Conservation (phyloP, 2,329 filamentous ascomycete species). For the Exophiala oligosperma region DNA sequence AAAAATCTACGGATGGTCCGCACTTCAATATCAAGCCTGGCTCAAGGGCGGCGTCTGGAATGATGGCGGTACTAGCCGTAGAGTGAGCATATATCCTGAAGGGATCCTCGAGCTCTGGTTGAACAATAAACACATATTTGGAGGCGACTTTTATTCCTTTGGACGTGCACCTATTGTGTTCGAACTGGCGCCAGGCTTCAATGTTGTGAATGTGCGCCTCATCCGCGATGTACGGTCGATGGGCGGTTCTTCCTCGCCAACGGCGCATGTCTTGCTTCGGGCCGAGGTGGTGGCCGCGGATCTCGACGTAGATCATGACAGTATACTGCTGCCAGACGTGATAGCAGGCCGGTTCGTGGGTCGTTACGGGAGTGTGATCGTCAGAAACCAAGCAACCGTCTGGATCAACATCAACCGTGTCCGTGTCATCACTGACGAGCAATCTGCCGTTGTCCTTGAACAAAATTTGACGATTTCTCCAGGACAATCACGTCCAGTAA, state of each 20-base stretch:
- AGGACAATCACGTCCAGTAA: slow-evolving; percentile 39
- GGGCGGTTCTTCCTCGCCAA: slow-evolving; percentile 52
- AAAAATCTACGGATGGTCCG: slow-evolving; percentile 59
- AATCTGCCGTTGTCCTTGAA: slow-evolving; percentile 1
- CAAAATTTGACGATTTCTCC: slow-evolving; percentile 16
- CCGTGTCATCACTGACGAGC: background rate
- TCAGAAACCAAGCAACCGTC: slow-evolving; percentile 17
- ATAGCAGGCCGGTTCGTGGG: slow-evolving; percentile 49
- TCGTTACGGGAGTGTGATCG: slow-evolving; percentile 35
- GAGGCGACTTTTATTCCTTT: slow-evolving; percentile 58
- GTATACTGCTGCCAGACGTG: slow-evolving; percentile 53
- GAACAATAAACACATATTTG: slow-evolving; percentile 54
- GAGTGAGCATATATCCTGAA: slow-evolving; percentile 48
- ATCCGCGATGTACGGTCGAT: slow-evolving; percentile 58
- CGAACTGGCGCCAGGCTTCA: slow-evolving; percentile 49
- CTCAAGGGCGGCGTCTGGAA: slow-evolving; percentile 44
- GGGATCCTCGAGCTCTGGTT: slow-evolving; percentile 55
- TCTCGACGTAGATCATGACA: slow-evolving; percentile 35
- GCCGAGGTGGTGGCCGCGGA: slow-evolving; percentile 31
- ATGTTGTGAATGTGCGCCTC: slow-evolving; percentile 54
- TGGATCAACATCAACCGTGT: slow-evolving; percentile 16
- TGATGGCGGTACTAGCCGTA: slow-evolving; percentile 18
- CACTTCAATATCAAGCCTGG: slow-evolving; percentile 61
- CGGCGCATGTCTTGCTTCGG: slow-evolving; percentile 44
- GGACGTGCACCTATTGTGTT: slow-evolving; percentile 52